Evolutionary conservation across 2,329 filamentous ascomycete species (phyloP), one percentile per base, ranked within the genome.

Genomic region (Colletotrichum sp.): DNA sequence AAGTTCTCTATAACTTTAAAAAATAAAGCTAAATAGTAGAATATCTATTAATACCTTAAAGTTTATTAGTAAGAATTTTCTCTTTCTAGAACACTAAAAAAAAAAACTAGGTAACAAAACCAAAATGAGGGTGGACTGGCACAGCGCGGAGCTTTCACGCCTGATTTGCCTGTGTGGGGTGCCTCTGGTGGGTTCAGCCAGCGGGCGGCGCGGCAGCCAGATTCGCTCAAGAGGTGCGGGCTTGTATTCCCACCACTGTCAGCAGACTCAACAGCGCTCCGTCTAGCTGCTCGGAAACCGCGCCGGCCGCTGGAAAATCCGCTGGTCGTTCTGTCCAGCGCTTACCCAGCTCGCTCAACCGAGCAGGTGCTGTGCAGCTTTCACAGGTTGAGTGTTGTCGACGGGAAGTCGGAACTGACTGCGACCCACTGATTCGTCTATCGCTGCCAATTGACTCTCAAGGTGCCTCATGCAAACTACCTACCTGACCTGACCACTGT

Each of bases 81-180:
- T 24, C 21, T 24, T 24, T 24, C 21, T 24, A 24, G 21, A 24
- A 24, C 21, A 24, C 21, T 24, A 24, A 24, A 24, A 24, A 24
- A 24, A 24, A 24, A 24, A 24, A 24, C 24, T 24, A 24, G 24
- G 24, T 24, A 24, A 24, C 24, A 24, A 24, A 24, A 24, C 24
- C 24, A 24, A 24, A 24, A 44, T 64, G 66, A 70, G 26, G 34
- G 44, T 55, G 57, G 44, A 55, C 21, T 63, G 57, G 36, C 71
- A 63, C 59, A 32, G 71, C 71, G 30, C 71, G 67, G 69, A 75
- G 72, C 72, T 72, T 63, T 75, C 57, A 39, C 18, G 70, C 70
- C 59, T 65, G 70, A 73, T 69, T 69, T 67, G 55, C 39, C 39
- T 55, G 32, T 65, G 32, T 55, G 32, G 64, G 26, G 60, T 69